These are phyloP conservation scores for Termitomyces sp. DNA, from an alignment of 768 basidiomycete species.

Conservation along the genomic window DNA sequence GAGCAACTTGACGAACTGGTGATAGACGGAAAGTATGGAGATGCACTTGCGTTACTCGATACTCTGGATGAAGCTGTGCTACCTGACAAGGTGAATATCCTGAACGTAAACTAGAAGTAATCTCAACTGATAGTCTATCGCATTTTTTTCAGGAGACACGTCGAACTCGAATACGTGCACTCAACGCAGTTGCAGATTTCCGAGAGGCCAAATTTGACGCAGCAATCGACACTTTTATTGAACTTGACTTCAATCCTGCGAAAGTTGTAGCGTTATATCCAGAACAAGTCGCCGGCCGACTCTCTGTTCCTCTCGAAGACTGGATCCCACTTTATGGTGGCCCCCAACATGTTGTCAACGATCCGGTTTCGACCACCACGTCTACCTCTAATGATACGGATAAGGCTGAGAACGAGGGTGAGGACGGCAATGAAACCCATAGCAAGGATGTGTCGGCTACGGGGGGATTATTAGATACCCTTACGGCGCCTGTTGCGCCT, in stretches of 20 bases:
- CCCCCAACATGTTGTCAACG: constrained; percentile 33
- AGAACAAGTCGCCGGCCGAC: constrained; percentile 72
- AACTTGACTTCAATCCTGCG: constrained; percentile 89
- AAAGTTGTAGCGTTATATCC: constrained; percentile 92
- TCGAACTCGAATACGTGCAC: constrained; percentile 57
- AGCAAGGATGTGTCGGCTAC: constrained; percentile 23
- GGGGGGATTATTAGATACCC: constrained; percentile 32
- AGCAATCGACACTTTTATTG: constrained; percentile 85
- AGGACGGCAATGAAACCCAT: constrained; percentile 18
- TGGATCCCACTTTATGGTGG: constrained; percentile 91
- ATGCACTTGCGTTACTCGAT: constrained; percentile 80
- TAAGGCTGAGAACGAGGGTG: constrained; percentile 15
- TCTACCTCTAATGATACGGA: constrained; percentile 25
- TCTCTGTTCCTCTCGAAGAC: constrained; percentile 62
- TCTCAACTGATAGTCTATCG: neutral
- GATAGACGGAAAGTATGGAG: constrained; percentile 59
- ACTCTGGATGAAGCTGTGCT: constrained; percentile 58
- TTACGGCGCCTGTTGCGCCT: constrained; percentile 28
- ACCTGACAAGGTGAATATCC: constrained; percentile 58
- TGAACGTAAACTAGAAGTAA: neutral
- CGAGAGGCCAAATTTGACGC: constrained; percentile 62
- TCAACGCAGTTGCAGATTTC: constrained; percentile 82
- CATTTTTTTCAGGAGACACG: constrained; percentile 45
- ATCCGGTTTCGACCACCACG: constrained; percentile 27
- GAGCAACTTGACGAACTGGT: constrained; percentile 87